These are phyloP conservation scores for Saccharata proteae DNA, from an alignment of 2,329 filamentous ascomycete genomes.

Conservation along the genomic window DNA sequence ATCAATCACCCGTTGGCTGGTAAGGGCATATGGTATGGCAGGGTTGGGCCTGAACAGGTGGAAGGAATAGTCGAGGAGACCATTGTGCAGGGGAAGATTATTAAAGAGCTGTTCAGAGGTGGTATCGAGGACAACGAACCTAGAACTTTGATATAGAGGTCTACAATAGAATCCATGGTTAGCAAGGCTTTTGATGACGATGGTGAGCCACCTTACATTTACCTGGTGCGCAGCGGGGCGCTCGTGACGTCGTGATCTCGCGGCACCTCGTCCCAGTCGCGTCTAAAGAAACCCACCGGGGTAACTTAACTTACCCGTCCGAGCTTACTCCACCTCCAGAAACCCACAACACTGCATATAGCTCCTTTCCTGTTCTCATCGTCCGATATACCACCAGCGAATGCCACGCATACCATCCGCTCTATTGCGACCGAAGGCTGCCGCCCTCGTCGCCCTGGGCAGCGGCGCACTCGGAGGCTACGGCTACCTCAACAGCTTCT, in stretches of 20 bases:
- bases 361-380: too few relatives aligned
- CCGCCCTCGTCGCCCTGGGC: constrained; percentile 20
- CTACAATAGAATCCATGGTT: too few relatives aligned
- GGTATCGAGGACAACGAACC: constrained; percentile 39
- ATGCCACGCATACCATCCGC: constrained; percentile 8
- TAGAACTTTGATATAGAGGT: too few relatives aligned
- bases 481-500: constrained; percentile 19
- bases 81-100: constrained; percentile 51
- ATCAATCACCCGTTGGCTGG: constrained; percentile 48
- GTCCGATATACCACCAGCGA: too few relatives aligned
- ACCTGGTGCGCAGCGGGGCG: too few relatives aligned
- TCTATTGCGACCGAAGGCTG: constrained; percentile 16
- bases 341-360: neutral
- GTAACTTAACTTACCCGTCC: too few relatives aligned
- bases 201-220: too few relatives aligned
- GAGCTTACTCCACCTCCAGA: neutral
- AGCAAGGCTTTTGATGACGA: too few relatives aligned
- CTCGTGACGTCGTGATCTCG: too few relatives aligned
- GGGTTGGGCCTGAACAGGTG: constrained; percentile 63
- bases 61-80: constrained; percentile 66
- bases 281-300: too few relatives aligned
- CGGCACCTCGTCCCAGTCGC: too few relatives aligned
- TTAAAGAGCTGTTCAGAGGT: constrained; percentile 61
- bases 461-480: constrained; percentile 22
- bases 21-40: constrained; percentile 70